phyloP scores from a whole-genome alignment of 768 basidiomycete genomes.

The Rhizopogon rudus region DNA sequence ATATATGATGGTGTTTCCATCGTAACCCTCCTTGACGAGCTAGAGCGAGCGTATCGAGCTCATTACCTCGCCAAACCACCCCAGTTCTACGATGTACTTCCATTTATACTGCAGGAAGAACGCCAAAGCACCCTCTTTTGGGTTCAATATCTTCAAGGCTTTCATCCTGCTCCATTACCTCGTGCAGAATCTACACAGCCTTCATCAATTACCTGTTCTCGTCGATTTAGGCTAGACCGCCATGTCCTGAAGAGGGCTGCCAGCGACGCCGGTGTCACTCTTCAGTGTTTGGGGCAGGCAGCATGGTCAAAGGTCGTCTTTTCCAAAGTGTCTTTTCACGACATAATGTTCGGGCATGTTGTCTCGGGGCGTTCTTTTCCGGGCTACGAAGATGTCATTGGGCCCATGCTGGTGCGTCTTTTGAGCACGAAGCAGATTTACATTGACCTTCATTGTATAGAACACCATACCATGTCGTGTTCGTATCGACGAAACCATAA shows the following conservation, averaged over 20 bases:
- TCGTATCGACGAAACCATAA: slow-evolving; percentile 16
- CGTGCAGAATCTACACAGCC: slow-evolving; percentile 8
- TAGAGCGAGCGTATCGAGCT: slow-evolving; percentile 28
- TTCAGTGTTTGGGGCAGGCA: slow-evolving; percentile 33
- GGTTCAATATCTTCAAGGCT: slow-evolving; percentile 22
- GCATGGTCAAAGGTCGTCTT: slow-evolving; percentile 25
- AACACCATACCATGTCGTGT: slow-evolving; percentile 44
- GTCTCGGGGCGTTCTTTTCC: slow-evolving; percentile 39
- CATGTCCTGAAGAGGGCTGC: slow-evolving; percentile 7
- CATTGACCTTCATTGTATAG: slow-evolving; percentile 15
- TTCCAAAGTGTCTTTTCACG: slow-evolving; percentile 15
- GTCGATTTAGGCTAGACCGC: slow-evolving; percentile 2
- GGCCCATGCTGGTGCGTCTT: slow-evolving; percentile 40
- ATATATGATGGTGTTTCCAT: slow-evolving; percentile 44
- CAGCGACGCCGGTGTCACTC: slow-evolving; percentile 24
- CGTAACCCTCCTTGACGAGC: slow-evolving; percentile 26
- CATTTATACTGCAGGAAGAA: slow-evolving; percentile 34
- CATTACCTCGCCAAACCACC: slow-evolving; percentile 1
- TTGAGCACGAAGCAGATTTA: not conserved
- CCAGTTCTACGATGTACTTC: slow-evolving; percentile 36
- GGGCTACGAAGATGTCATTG: slow-evolving; percentile 38
- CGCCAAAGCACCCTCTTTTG: slow-evolving; percentile 34
- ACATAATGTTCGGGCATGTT: slow-evolving; percentile 43
- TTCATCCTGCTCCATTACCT: slow-evolving; percentile 15
- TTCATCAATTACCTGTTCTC: slow-evolving; percentile 12